A percentile compares a stretch with the other conserved stretches of the same genome.
These are phyloP conservation scores for Aureobasidium pullulans DNA, from an alignment of 2,329 filamentous ascomycete species.

Conservation along the genomic window DNA sequence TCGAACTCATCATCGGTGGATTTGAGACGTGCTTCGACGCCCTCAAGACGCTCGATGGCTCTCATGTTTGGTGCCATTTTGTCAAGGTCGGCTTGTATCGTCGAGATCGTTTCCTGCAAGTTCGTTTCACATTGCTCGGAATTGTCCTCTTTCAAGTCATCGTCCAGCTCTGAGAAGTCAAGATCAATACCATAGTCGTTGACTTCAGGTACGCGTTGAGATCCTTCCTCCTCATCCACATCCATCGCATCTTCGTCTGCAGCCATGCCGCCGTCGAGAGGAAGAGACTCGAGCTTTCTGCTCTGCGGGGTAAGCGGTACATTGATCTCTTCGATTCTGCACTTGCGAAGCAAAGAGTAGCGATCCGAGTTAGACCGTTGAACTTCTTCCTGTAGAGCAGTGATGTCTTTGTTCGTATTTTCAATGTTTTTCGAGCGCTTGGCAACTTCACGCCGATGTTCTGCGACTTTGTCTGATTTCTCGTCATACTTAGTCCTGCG, in stretches of 20 bases:
- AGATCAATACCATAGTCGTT: constrained; percentile 89
- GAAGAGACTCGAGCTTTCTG: constrained; percentile 65
- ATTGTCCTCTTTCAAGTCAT: constrained; percentile 71
- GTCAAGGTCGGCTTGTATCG: constrained; percentile 71
- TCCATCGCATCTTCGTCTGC: constrained; percentile 70
- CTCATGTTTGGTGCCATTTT: constrained; percentile 97
- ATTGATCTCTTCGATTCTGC: constrained; percentile 87
- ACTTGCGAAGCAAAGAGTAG: constrained; percentile 76
- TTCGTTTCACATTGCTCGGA: constrained; percentile 65
- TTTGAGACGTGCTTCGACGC: constrained; percentile 73
- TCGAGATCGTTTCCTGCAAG: constrained; percentile 69
- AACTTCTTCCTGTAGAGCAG: constrained; percentile 71
- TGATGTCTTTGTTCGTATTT: constrained; percentile 63
- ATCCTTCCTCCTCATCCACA: constrained; percentile 63
- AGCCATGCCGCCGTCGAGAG: constrained; percentile 70
- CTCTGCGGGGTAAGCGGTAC: constrained; percentile 72
- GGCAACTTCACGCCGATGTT: constrained; percentile 71
- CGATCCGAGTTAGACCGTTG: constrained; percentile 78
- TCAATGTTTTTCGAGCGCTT: constrained; percentile 82
- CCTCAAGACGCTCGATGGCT: constrained; percentile 82
- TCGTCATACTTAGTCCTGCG: constrained; percentile 60
- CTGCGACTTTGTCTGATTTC: constrained; percentile 68
- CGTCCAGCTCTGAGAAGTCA: constrained; percentile 74
- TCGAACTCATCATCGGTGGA: constrained; percentile 86
- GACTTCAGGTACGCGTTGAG: constrained; percentile 51